Conservation (phyloP, 2,329 filamentous ascomycete species). For the Bertia moriformis region DNA sequence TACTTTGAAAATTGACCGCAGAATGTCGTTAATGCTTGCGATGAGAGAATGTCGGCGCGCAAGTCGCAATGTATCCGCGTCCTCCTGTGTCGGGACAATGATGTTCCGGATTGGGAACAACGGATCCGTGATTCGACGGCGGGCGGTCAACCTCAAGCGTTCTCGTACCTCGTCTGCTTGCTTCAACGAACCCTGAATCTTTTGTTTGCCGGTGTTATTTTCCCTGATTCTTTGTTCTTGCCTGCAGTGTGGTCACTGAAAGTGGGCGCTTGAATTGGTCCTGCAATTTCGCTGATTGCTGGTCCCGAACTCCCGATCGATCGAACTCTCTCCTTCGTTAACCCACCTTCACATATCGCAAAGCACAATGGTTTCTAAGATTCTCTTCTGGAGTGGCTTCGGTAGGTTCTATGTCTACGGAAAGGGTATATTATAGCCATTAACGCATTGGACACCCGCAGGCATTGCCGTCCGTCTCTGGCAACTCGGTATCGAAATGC, state of each 20-base stretch:
- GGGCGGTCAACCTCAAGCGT: conserved; percentile 2
- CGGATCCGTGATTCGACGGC: conserved; percentile 16
- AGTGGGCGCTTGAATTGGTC: no score
- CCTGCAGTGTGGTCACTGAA: no score
- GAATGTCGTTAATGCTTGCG: no score
- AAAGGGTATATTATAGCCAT: background rate
- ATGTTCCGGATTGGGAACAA: conserved; percentile 13
- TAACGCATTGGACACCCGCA: conserved; percentile 13
- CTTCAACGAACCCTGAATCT: no score
- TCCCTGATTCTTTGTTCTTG: no score
- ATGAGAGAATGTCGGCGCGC: background rate
- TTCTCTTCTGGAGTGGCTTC: conserved; percentile 27
- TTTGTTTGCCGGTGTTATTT: no score
- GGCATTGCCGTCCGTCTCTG: conserved; percentile 54
- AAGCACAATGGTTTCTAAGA: conserved; percentile 29
- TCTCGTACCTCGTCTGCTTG: conserved; percentile 11
- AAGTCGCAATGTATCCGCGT: background rate
- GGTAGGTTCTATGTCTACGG: background rate
- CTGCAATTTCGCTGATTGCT: no score
- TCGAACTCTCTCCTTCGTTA: no score
- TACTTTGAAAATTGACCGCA: background rate
- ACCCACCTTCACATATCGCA: no score
- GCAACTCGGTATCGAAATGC: conserved; percentile 61
- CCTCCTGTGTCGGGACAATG: conserved; percentile 3
- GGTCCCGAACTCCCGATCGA: no score